Conservation (phyloP, 129 eudicot species). For the Helichrysum umbraculigerum region DNA sequence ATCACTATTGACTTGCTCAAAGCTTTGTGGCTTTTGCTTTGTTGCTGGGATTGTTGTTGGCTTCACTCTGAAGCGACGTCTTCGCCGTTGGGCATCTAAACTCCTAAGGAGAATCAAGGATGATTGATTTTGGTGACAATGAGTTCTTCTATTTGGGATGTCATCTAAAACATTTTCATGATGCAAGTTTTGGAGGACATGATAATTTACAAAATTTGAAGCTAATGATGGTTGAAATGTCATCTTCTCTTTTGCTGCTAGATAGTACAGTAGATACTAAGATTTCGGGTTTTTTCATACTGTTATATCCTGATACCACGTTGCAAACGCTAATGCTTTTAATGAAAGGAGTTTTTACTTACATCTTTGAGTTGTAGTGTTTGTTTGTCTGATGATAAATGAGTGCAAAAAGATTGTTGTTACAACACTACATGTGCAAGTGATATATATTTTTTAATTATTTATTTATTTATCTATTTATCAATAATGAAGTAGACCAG, state of each 20-base stretch:
- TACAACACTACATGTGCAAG: not conserved
- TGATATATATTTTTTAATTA: not conserved
- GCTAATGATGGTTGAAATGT: not conserved
- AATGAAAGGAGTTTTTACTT: not conserved
- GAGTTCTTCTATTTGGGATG: not conserved
- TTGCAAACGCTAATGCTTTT: too few species aligned
- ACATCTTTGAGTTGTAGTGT: not conserved
- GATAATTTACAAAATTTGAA: not conserved
- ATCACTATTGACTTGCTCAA: constrained; percentile 85
- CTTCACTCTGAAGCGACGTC: constrained; percentile 76
- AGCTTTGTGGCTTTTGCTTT: constrained; percentile 79
- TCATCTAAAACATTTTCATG: not conserved
- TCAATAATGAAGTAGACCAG: not conserved
- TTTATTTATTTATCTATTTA: too few species aligned
- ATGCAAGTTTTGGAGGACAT: not conserved
- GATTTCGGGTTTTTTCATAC: not conserved
- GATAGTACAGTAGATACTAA: not conserved
- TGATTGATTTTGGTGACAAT: constrained; percentile 34
- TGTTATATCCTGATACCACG: not conserved
- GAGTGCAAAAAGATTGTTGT: constrained; percentile 1
- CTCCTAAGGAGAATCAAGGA: constrained; percentile 72
- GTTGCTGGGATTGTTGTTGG: constrained; percentile 82
- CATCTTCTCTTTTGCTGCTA: not conserved
- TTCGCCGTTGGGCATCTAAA: constrained; percentile 70
- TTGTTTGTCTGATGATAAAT: not conserved